These are phyloP conservation scores for Pseudodiploospora longispora DNA, from an alignment of 2,329 filamentous ascomycete species.

Conservation along the genomic window DNA sequence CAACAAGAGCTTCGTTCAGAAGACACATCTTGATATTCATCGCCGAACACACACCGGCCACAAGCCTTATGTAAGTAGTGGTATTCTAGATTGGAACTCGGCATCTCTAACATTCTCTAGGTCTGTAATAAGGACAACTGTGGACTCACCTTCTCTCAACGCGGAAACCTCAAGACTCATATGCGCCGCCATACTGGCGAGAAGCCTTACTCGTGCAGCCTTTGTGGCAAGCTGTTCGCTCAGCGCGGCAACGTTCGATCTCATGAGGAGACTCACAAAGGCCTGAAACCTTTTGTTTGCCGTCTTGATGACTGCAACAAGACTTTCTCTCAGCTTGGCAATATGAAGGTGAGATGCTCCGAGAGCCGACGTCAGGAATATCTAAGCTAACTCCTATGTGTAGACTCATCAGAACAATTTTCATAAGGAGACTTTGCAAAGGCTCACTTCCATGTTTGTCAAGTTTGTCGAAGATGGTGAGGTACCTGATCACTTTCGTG, in stretches of 20 bases:
- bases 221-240: slow-evolving; percentile 75
- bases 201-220: slow-evolving; percentile 70
- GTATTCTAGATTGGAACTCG: too few relatives aligned
- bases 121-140: slow-evolving; percentile 66
- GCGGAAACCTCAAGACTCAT: slow-evolving; percentile 89
- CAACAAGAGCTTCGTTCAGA: slow-evolving; percentile 77
- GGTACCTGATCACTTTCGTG: slow-evolving; percentile 59
- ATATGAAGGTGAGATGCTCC: slow-evolving; percentile 64
- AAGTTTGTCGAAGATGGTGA: slow-evolving; percentile 47
- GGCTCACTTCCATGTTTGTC: slow-evolving; percentile 64
- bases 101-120: slow-evolving; percentile 29
- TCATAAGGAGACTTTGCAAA: slow-evolving; percentile 64
- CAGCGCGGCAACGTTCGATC: slow-evolving; percentile 80
- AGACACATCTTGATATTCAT: slow-evolving; percentile 89
- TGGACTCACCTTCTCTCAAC: slow-evolving; percentile 74
- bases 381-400: slow-evolving; percentile 4
- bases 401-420: slow-evolving; percentile 93
- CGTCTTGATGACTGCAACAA: slow-evolving; percentile 78
- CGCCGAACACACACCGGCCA: slow-evolving; percentile 79
- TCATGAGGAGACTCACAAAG: slow-evolving; percentile 73
- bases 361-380: not conserved
- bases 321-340: slow-evolving; percentile 82
- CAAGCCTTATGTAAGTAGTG: slow-evolving; percentile 69
- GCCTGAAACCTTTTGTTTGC: slow-evolving; percentile 72
- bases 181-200: slow-evolving; percentile 82